phyloP scores from a whole-genome alignment of 2,329 filamentous ascomycete genomes.

The Celoporthe dispersa region DNA sequence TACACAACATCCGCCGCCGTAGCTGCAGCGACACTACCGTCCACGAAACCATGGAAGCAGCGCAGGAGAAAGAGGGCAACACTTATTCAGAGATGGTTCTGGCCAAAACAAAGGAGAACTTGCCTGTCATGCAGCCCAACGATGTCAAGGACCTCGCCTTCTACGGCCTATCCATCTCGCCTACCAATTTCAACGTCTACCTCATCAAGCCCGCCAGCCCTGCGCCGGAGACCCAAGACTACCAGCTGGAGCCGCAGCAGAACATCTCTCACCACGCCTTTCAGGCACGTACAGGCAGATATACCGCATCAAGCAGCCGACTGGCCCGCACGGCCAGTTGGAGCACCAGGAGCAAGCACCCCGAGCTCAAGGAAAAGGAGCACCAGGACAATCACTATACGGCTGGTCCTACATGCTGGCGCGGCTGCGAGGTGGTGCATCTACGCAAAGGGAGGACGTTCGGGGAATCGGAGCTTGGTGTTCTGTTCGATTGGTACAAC shows the following conservation, averaged over 20 bases:
- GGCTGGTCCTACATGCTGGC: background rate
- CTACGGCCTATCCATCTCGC: background rate
- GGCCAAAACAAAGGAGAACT: background rate
- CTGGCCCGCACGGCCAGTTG: background rate
- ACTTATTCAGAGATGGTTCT: background rate
- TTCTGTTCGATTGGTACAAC: background rate
- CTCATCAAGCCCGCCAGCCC: background rate
- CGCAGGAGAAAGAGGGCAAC: background rate
- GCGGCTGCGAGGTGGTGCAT: background rate
- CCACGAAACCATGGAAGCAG: background rate
- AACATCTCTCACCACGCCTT: background rate
- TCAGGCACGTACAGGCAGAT: background rate
- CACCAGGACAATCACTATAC: background rate
- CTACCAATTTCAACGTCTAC: background rate
- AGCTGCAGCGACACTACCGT: background rate
- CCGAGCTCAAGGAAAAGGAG: background rate
- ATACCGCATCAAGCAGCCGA: background rate
- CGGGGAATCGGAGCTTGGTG: background rate
- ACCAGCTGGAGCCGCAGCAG: background rate
- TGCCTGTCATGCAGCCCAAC: background rate
- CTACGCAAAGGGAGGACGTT: background rate
- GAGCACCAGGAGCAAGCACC: background rate
- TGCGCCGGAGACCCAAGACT: background rate
- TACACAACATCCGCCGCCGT: background rate
- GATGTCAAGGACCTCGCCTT: background rate